These are phyloP conservation scores for Annona cherimola DNA, from an alignment of 164 flowering plant species.

Conservation along the genomic window DNA sequence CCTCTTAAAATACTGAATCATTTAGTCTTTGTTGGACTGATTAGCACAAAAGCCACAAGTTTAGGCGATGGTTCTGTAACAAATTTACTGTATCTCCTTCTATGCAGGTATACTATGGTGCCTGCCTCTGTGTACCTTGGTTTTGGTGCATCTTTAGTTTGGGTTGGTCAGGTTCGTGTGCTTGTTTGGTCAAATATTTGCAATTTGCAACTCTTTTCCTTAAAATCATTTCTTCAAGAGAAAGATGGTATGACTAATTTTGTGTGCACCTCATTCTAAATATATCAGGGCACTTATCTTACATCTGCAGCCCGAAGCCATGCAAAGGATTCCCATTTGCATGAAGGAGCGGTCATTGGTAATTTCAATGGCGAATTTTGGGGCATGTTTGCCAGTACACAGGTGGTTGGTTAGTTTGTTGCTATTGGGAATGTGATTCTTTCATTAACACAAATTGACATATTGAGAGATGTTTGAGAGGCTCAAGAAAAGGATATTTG, in stretches of 20 bases:
- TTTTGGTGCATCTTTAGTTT: slow-evolving; percentile 84
- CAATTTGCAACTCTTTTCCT: neutral
- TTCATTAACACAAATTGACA: neutral
- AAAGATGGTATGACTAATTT: neutral
- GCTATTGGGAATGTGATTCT: neutral
- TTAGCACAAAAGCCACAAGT: too few species aligned
- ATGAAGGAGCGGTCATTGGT: slow-evolving; percentile 86
- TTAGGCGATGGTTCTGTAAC: neutral
- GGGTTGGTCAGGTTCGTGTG: slow-evolving; percentile 84
- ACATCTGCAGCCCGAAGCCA: slow-evolving; percentile 78
- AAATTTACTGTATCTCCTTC: neutral
- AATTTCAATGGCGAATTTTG: slow-evolving; percentile 91
- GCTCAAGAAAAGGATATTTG: neutral
- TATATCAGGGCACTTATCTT: slow-evolving; percentile 81
- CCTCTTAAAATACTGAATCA: too few species aligned
- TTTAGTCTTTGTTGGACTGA: too few species aligned
- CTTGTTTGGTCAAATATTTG: neutral
- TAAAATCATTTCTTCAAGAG: neutral
- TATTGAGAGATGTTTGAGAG: neutral
- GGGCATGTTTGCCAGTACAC: slow-evolving; percentile 82
- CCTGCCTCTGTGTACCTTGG: slow-evolving; percentile 92
- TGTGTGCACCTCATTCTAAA: slow-evolving; percentile 3
- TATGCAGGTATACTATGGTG: slow-evolving; percentile 79
- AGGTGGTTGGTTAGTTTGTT: slow-evolving; percentile 37
- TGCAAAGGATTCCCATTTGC: slow-evolving; percentile 53